These are phyloP conservation scores for Linum usitatissimum DNA, from an alignment of 345 rosid genomes.

Conservation along the genomic window DNA sequence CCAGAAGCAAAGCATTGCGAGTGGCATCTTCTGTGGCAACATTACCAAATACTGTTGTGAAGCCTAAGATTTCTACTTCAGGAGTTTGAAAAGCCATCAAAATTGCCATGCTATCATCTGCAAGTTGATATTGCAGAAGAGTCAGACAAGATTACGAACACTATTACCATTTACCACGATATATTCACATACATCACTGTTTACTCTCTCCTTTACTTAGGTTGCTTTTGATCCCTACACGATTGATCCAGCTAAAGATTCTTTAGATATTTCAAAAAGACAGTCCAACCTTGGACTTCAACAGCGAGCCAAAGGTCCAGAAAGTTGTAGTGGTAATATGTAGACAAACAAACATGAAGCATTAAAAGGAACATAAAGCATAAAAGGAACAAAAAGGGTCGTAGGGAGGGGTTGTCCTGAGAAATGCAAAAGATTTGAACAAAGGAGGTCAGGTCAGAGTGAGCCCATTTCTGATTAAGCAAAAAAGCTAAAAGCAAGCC, in stretches of 20 bases:
- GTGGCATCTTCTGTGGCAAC: slow-evolving; percentile 65
- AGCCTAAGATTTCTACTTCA: slow-evolving; percentile 59
- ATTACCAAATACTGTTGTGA: slow-evolving; percentile 88
- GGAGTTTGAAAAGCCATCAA: slow-evolving; percentile 91
- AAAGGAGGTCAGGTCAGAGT: background rate
- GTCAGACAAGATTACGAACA: no score
- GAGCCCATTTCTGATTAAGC: background rate
- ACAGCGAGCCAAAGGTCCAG: background rate
- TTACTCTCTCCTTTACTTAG: no score
- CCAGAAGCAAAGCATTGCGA: slow-evolving; percentile 77
- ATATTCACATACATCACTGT: no score
- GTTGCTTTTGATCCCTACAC: background rate
- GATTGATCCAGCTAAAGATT: background rate
- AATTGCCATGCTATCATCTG: slow-evolving; percentile 93
- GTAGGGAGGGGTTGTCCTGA: background rate
- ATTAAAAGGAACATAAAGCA: no score
- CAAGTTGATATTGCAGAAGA: background rate
- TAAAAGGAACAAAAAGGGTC: no score
- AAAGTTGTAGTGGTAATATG: background rate
- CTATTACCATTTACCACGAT: no score
- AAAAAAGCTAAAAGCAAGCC: background rate
- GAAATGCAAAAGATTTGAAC: background rate
- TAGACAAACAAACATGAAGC: background rate
- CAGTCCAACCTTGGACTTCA: background rate
- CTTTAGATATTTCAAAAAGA: background rate